Evolutionary conservation across 108 stramenopile genomes (phyloP).

Genomic region (Nitzschia sp.): DNA sequence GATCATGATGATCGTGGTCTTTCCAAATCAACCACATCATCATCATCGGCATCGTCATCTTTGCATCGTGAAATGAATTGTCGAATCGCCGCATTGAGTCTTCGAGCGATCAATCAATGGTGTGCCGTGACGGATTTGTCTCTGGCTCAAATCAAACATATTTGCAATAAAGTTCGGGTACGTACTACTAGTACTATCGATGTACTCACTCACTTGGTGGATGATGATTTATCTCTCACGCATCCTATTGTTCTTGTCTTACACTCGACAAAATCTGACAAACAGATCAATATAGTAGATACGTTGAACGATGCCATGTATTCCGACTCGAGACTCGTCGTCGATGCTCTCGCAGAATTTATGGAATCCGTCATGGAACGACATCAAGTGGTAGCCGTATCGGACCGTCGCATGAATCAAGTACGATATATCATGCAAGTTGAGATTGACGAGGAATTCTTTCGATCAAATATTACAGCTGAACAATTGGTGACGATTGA

Average conservation of each 20-base stretch:
- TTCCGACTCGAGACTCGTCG: constrained; percentile 58
- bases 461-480: constrained; percentile 36
- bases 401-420: constrained; percentile 42
- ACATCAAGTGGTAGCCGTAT: constrained; percentile 18
- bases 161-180: constrained; percentile 47
- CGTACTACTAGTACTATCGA: constrained; percentile 39
- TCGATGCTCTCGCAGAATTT: constrained; percentile 73
- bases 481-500: constrained; percentile 49
- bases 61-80: constrained; percentile 16
- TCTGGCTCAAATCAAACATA: constrained; percentile 46
- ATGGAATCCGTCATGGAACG: constrained; percentile 53
- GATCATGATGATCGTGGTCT: too few species aligned
- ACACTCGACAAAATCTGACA: too few species aligned
- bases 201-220: too few species aligned
- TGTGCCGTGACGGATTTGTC: constrained; percentile 51
- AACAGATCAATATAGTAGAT: constrained; percentile 70
- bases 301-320: constrained; percentile 71
- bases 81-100: constrained; percentile 39
- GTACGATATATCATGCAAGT: constrained; percentile 49
- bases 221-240: constrained; percentile 21
- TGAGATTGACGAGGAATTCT: constrained; percentile 40
- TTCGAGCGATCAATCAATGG: constrained; percentile 47
- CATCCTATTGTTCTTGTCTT: constrained; percentile 6
- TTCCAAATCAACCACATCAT: too few species aligned
- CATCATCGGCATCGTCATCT: constrained; percentile 3